Conservation (phyloP, 805 yeast genomes). For the Hanseniaspora hatyaiensis region DNA sequence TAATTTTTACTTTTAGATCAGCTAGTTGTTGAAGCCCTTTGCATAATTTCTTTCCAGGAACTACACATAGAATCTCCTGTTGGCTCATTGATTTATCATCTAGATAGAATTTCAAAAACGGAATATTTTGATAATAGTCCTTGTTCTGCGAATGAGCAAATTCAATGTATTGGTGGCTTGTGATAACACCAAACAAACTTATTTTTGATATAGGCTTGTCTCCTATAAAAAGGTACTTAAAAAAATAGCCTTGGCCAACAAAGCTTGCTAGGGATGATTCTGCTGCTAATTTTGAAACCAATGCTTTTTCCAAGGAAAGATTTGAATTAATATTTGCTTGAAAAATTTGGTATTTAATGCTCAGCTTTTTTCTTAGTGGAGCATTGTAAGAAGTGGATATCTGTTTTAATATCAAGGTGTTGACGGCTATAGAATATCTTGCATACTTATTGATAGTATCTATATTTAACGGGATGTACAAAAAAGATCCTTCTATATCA, state of each 20-base stretch:
- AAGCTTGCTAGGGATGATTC: too few relatives aligned
- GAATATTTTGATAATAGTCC: background rate
- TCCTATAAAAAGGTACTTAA: slow-evolving; percentile 4
- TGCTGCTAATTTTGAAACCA: too few relatives aligned
- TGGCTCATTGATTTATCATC: background rate
- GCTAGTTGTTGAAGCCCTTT: background rate
- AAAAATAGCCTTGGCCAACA: too few relatives aligned
- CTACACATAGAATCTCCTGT: slow-evolving; percentile 1
- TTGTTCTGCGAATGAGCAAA: background rate
- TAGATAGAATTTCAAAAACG: background rate
- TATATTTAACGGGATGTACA: background rate
- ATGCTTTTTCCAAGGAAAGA: too few relatives aligned
- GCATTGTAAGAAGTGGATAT: background rate
- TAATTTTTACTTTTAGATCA: background rate
- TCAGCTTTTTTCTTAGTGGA: too few relatives aligned
- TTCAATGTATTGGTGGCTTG: slow-evolving; percentile 2
- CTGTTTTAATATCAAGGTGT: background rate
- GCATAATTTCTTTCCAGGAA: background rate
- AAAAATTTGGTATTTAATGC: too few relatives aligned
- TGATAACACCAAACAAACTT: slow-evolving; percentile 2
- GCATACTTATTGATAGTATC: background rate
- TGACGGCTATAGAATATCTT: background rate
- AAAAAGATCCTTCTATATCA: background rate
- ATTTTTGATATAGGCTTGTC: background rate
- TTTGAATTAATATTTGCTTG: background rate